Conservation (phyloP, 2,329 filamentous ascomycete genomes). For the Ophiocordyceps camponoti-floridani region DNA sequence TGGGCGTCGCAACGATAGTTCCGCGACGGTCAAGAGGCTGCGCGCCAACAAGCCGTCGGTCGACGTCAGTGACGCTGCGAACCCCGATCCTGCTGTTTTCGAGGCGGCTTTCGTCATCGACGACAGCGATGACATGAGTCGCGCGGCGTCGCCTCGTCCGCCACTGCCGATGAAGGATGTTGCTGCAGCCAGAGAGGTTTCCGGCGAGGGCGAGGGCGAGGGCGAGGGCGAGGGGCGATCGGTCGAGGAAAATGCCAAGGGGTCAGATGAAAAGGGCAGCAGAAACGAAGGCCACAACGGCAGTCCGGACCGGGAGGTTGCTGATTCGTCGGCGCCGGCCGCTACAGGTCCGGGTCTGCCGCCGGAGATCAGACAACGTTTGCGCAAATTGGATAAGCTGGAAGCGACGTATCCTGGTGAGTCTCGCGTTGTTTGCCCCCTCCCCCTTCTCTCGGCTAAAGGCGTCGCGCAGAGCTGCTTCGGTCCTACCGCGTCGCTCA, state of each 20-base stretch:
- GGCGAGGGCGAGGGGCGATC: slow-evolving; percentile 8
- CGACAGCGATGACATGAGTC: slow-evolving; percentile 54
- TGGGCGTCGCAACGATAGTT: slow-evolving; percentile 11
- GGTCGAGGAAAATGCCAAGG: slow-evolving; percentile 7
- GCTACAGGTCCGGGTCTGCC: slow-evolving; percentile 37
- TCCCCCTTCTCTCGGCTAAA: not conserved
- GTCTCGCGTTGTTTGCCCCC: slow-evolving; percentile 1
- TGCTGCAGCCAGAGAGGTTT: slow-evolving; percentile 4
- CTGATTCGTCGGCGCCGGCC: slow-evolving; percentile 1
- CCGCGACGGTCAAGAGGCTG: slow-evolving; percentile 7
- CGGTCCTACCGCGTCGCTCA: slow-evolving; percentile 88
- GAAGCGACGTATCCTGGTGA: slow-evolving; percentile 74
- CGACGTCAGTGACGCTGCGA: slow-evolving; percentile 21
- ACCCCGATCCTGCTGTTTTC: slow-evolving; percentile 75
- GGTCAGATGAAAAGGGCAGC: slow-evolving; percentile 3
- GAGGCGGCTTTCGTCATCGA: slow-evolving; percentile 76
- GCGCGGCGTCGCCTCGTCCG: slow-evolving; percentile 38
- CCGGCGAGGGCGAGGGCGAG: slow-evolving; percentile 9
- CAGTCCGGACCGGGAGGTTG: not conserved
- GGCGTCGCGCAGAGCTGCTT: slow-evolving; percentile 46
- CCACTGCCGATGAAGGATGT: slow-evolving; percentile 16
- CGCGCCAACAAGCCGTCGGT: slow-evolving; percentile 19
- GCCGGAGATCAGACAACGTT: slow-evolving; percentile 53
- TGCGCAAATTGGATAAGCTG: slow-evolving; percentile 78
- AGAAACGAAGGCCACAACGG: not conserved